A percentile compares a stretch with the other conserved stretches of the same genome.
phyloP scores from a whole-genome alignment of 371 early-diverging fungal species.

The Rhizopus microsporus region DNA sequence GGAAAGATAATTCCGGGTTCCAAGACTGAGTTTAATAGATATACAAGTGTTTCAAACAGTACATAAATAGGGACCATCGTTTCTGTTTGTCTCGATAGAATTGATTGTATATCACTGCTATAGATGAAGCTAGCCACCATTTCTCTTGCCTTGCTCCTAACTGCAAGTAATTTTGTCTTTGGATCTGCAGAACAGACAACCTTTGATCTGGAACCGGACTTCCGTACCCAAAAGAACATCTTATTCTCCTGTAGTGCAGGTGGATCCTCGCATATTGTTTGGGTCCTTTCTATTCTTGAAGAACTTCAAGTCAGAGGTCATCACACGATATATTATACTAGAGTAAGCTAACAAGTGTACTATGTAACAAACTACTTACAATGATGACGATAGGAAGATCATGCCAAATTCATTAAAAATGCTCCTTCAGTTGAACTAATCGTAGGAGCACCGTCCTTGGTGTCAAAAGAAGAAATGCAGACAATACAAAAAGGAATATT shows the following conservation, averaged over 20 bases:
- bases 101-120: no score
- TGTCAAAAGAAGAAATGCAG: not conserved
- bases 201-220: not conserved
- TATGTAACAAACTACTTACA: not conserved
- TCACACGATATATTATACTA: constrained; percentile 1
- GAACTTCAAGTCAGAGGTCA: constrained; percentile 10
- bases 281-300: constrained; percentile 9
- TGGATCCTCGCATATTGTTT: constrained; percentile 6
- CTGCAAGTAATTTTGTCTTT: not conserved
- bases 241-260: not conserved
- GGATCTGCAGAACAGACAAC: not conserved
- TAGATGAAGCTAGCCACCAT: not conserved
- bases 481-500: no score
- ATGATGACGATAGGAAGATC: not conserved
- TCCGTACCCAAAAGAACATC: not conserved
- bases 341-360: not conserved
- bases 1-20: no score
- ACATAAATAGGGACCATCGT: no score
- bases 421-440: not conserved
- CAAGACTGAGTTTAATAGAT: no score
- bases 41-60: no score
- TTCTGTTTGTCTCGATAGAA: no score
- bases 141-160: not conserved
- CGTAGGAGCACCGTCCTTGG: not conserved
- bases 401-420: not conserved